A percentile compares a stretch with the other conserved stretches of the same genome.
phyloP scores from a whole-genome alignment of 345 rosid species.

The Salix udensis region DNA sequence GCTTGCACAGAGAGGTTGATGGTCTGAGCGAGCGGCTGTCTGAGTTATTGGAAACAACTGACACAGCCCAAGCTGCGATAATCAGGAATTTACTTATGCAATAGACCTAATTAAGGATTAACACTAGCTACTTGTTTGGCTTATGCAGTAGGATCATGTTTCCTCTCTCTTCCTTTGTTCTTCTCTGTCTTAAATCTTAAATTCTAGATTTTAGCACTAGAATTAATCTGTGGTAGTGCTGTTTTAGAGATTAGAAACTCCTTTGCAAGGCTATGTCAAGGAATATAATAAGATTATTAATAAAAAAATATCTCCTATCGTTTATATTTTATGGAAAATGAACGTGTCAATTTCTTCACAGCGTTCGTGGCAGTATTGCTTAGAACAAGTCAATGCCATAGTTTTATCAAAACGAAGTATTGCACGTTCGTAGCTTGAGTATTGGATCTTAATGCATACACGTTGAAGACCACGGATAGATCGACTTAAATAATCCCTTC shows the following conservation, averaged over 20 bases:
- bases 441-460: neutral
- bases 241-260: constrained; percentile 13
- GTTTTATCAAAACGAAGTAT: neutral
- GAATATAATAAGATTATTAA: constrained; percentile 17
- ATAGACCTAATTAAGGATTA: constrained; percentile 14
- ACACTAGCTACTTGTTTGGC: neutral
- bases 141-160: neutral
- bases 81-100: constrained; percentile 64
- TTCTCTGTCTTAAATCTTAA: neutral
- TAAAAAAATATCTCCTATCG: neutral
- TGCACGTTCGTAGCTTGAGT: neutral
- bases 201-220: constrained; percentile 2
- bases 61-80: constrained; percentile 71
- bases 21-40: constrained; percentile 76
- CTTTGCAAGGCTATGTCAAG: constrained; percentile 15
- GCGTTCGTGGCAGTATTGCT: neutral
- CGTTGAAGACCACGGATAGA: neutral
- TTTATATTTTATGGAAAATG: neutral
- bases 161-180: neutral
- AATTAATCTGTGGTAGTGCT: neutral
- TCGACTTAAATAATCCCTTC: neutral
- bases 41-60: constrained; percentile 63
- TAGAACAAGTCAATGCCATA: neutral
- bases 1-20: constrained; percentile 71
- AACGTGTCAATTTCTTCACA: neutral